phyloP scores from a whole-genome alignment of 1,284 basidiomycete genomes.

The Ustilago nuda region DNA sequence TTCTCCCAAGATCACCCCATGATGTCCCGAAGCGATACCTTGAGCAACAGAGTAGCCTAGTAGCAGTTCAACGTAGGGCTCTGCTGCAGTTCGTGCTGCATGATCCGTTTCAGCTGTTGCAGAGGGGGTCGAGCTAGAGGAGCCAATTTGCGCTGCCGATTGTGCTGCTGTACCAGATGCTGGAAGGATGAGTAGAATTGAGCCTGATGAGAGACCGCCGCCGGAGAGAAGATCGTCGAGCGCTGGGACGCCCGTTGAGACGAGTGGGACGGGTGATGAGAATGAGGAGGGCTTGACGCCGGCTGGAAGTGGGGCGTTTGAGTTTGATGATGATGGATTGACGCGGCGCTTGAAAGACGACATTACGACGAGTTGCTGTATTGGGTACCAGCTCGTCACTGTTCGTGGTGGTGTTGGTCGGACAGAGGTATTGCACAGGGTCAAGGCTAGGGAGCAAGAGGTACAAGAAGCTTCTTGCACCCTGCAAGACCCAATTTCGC shows the following conservation, averaged over 20 bases:
- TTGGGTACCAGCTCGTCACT: not conserved
- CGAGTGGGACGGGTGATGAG: slow-evolving; percentile 75
- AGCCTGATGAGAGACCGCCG: slow-evolving; percentile 83
- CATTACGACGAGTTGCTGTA: slow-evolving; percentile 28
- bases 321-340: slow-evolving; percentile 47
- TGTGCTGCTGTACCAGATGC: slow-evolving; percentile 48
- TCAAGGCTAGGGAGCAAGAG: slow-evolving; percentile 75
- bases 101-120: slow-evolving; percentile 67
- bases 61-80: slow-evolving; percentile 84
- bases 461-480: slow-evolving; percentile 5
- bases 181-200: slow-evolving; percentile 76
- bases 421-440: not conserved
- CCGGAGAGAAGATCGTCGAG: slow-evolving; percentile 96
- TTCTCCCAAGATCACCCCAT: slow-evolving; percentile 75
- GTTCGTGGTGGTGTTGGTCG: not conserved
- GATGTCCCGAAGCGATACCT: slow-evolving; percentile 80
- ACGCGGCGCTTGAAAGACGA: slow-evolving; percentile 85
- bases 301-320: slow-evolving; percentile 67
- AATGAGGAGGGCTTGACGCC: slow-evolving; percentile 79
- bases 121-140: slow-evolving; percentile 80
- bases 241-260: slow-evolving; percentile 89
- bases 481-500: slow-evolving; percentile 12
- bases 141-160: slow-evolving; percentile 49
- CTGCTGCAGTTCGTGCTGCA: slow-evolving; percentile 46
- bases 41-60: slow-evolving; percentile 89